A percentile compares a stretch with the other conserved stretches of the same genome.
These are phyloP conservation scores for Catunica adiposa DNA, from an alignment of 2,329 filamentous ascomycete species.

Conservation along the genomic window DNA sequence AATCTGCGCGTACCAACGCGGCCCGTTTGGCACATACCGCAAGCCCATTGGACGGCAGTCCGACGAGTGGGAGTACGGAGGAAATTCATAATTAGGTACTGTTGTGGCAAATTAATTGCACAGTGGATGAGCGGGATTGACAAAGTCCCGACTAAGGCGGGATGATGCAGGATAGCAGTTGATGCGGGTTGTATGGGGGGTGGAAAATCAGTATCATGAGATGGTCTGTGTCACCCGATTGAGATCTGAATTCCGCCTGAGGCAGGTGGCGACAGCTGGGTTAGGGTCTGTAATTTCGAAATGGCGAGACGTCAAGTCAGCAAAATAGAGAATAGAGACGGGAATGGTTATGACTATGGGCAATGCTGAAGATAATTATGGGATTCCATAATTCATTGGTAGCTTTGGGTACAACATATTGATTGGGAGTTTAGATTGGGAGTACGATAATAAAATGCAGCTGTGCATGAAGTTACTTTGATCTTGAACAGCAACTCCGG, in stretches of 20 bases:
- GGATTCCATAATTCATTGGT: too few species aligned
- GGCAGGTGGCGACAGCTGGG: constrained; percentile 1
- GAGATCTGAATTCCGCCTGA: background rate
- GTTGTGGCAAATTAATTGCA: background rate
- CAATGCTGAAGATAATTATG: too few species aligned
- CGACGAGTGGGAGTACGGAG: constrained; percentile 12
- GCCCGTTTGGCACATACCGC: constrained; percentile 12
- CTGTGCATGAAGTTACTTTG: too few species aligned
- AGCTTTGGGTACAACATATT: too few species aligned
- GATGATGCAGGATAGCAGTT: too few species aligned
- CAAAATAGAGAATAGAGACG: background rate
- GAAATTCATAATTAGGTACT: constrained; percentile 10
- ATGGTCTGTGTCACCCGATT: constrained; percentile 3
- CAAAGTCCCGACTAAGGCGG: background rate
- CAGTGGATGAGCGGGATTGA: background rate
- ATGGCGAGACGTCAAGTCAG: background rate
- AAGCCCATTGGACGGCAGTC: constrained; percentile 5
- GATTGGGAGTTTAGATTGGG: too few species aligned
- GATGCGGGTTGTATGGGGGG: background rate
- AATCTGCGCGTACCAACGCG: constrained; percentile 12
- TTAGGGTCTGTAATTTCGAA: background rate
- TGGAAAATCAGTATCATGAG: background rate
- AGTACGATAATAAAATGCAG: too few species aligned
- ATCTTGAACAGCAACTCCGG: too few species aligned
- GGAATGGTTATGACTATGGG: background rate